Base-by-base conservation (phyloP, 257 asterid genomes). In the Thymus quinquecostatus region DNA sequence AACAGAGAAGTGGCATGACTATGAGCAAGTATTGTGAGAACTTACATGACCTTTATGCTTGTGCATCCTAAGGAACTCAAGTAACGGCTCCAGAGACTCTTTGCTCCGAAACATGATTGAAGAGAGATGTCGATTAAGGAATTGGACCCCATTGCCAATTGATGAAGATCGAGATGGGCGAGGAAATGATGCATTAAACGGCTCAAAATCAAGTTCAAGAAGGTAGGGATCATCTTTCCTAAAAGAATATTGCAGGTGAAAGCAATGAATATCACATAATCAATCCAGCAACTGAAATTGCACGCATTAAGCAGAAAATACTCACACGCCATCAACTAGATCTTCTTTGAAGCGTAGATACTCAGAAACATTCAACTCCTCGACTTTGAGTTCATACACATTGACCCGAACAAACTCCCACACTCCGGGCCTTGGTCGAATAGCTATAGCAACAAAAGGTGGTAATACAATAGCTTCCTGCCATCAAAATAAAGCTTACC, bases 381-480 rank as follows among this genome's bases (percentile, higher is more conserved):
- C 99, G 10, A 92, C 98, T 14, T 88, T 87, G 58, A 95, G 94
- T 63, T 95, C 96, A 68, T 77, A 63, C 8, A 88, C 99, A 69
- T 95, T 92, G 51, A 95, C 92, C n/a, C 98, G 97, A 40, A 95
- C 96, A 57, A 71, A 90, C 68, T 92, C 99, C 99, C 99, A 95
- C 72, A 95, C 99, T 55, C 99, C 99, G 27, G 99, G 99, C 84
- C 99, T 87, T 28, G 99, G 99, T 14, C 99, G 90, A 70, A 95
- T 68, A 59, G 99, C 96, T 54, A 95, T 55, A 59, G 96, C 97
- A 78, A 95, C 99, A 74, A 95, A 95, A 30, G 99, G 99, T 30
- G 99, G 99, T 63, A 92, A 53, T 63, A 95, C 88, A 59, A 95
- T 92, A 13, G 97, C 98, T 86, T 95, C 99, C 99, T 95, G 86